A percentile compares a stretch with the other conserved stretches of the same genome.
phyloP scores from a whole-genome alignment of 495 filamentous ascomycete genomes.

The Hypoxylon perforatum region DNA sequence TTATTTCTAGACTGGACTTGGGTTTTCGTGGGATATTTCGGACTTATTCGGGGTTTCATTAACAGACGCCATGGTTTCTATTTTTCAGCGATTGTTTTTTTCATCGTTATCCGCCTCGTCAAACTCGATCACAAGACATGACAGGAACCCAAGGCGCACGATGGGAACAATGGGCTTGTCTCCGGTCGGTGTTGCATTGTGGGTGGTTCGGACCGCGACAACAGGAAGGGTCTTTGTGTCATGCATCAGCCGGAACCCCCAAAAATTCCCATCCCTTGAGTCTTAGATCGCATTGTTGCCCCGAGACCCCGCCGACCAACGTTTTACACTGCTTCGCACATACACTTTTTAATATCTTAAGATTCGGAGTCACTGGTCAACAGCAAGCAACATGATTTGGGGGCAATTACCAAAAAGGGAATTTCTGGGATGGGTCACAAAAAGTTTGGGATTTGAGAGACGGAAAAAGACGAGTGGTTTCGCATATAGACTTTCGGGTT shows the following conservation, averaged over 20 bases:
- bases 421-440: slow-evolving; percentile 45
- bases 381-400: slow-evolving; percentile 36
- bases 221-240: slow-evolving; percentile 10
- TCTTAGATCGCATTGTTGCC: slow-evolving; percentile 32
- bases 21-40: slow-evolving; percentile 39
- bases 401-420: slow-evolving; percentile 38
- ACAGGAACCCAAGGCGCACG: not conserved
- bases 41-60: slow-evolving; percentile 36
- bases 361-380: slow-evolving; percentile 44
- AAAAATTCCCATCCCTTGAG: slow-evolving; percentile 26
- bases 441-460: slow-evolving; percentile 46
- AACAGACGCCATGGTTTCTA: slow-evolving; percentile 14
- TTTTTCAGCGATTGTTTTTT: slow-evolving; percentile 19
- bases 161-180: slow-evolving; percentile 21
- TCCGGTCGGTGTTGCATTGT: slow-evolving; percentile 17
- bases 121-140: slow-evolving; percentile 12
- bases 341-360: slow-evolving; percentile 38
- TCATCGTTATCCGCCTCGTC: slow-evolving; percentile 24
- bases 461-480: slow-evolving; percentile 53
- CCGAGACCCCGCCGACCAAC: slow-evolving; percentile 36
- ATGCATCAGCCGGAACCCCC: slow-evolving; percentile 25
- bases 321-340: slow-evolving; percentile 34
- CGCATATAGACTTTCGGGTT: slow-evolving; percentile 57
- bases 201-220: slow-evolving; percentile 29
- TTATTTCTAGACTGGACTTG: slow-evolving; percentile 50